Percentiles rank a stretch among this genome's conserved stretches.
These are phyloP conservation scores for Tolypocladium ovalisporum DNA, from an alignment of 2,329 filamentous ascomycete genomes.

Conservation along the genomic window DNA sequence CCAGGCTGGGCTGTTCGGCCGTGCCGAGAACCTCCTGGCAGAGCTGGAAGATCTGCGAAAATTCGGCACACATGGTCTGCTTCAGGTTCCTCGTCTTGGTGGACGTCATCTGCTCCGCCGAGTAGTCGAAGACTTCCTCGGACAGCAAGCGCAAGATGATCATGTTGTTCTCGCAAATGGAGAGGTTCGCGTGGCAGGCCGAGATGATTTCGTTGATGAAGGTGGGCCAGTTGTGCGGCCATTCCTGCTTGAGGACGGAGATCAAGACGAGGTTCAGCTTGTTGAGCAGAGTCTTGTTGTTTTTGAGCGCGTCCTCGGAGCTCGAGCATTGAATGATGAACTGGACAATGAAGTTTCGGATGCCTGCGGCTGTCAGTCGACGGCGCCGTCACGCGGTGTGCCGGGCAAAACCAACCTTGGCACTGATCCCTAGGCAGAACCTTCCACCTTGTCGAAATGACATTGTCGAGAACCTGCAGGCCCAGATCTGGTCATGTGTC, in stretches of 20 bases:
- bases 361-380: conserved; percentile 45
- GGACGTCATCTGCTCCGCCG: conserved; percentile 98
- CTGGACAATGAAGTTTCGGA: conserved; percentile 97
- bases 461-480: conserved; percentile 92
- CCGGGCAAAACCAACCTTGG: conserved; percentile 46
- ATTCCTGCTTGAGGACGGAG: conserved; percentile 97
- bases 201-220: conserved; percentile 99
- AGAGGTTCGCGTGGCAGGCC: conserved; percentile 87
- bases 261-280: conserved; percentile 97
- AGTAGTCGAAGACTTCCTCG: conserved; percentile 98
- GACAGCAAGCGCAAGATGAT: conserved; percentile 89
- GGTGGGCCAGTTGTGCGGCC: conserved; percentile 99
- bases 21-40: conserved; percentile 92
- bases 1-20: conserved; percentile 74
- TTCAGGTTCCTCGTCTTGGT: conserved; percentile 93
- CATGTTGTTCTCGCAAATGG: conserved; percentile 99
- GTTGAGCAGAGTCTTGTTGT: conserved; percentile 84
- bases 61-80: conserved; percentile 97
- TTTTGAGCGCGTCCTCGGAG: conserved; percentile 76
- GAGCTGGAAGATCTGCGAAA: conserved; percentile 95
- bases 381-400: background rate
- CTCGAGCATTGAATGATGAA: conserved; percentile 93
- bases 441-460: conserved; percentile 99
- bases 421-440: conserved; percentile 93
- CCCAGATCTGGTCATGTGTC: conserved; percentile 58